Base-by-base conservation (phyloP, 306 rosid genomes). In the Malus asiatica region DNA sequence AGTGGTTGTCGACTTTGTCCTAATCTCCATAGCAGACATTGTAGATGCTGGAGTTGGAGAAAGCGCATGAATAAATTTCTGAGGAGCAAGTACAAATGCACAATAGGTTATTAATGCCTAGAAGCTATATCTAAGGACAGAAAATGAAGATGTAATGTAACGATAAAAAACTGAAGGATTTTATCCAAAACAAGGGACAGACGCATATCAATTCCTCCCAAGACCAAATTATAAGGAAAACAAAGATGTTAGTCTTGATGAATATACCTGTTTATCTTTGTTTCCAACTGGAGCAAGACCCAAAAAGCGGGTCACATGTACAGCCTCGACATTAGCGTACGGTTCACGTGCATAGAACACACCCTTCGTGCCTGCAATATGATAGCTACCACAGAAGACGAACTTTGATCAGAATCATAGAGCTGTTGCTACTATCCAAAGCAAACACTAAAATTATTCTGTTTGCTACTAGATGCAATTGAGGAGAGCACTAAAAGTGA, bases 21-120 rank as follows among this genome's bases (percentile, higher is more conserved):
- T 86, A 87, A 95, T 86, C 76, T 95, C 97, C 23, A 86, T 35
- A 33, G 93, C 90, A 82, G 96, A 86, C 97, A 95, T 92, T 75
- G 84, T 76, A 66, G 97, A 88, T 61, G 97, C 93, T 63, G 97
- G 99, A 61, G 89, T 87, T 10, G 99, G 99, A 84, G 99, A 90
- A 81, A 95, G 52, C 53, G 99, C 99, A 84, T 90, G 97, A 84
- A 95, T 88, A 89, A 95, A 95, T 84, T 95, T 95, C 99, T 92
- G 97, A 60, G 78, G 83, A 76, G 80, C 57, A 86, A 61, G 61
- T 46, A 73, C 38, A 52, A 46, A 42, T 78, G 33, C 53, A 69
- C 53, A 71, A 66, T 52, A 67, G 70, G 81, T 68, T 76, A 86
- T 46, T 22, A 70, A 67, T 64, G 75, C 68, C 70, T 58, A 53